Conservation (phyloP, 2,329 filamentous ascomycete genomes). For the Chrysoporthe deuterocubensis region DNA sequence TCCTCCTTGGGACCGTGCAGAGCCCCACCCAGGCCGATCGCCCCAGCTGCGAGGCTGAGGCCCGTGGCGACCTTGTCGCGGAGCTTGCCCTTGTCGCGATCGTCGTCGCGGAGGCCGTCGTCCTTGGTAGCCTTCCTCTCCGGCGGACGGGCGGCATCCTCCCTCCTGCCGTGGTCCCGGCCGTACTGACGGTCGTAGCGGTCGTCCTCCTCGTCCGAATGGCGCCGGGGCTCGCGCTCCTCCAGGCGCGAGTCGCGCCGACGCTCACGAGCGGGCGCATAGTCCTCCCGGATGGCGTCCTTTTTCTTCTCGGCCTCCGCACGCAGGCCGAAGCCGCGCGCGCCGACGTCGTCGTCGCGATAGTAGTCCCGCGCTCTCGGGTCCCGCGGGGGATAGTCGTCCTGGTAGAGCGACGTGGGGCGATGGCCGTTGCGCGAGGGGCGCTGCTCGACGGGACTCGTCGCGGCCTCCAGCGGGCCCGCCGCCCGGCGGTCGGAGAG, state of each 20-base stretch:
- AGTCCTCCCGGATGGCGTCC: conserved; percentile 40
- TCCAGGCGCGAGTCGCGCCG: conserved; percentile 32
- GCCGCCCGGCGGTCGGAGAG: conserved; percentile 40
- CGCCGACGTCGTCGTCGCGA: conserved; percentile 50
- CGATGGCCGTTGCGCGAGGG: conserved; percentile 42
- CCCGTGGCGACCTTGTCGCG: conserved; percentile 55
- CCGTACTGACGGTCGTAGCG: conserved; percentile 25
- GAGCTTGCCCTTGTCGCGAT: conserved; percentile 46
- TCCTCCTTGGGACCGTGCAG: conserved; percentile 45
- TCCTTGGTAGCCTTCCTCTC: conserved; percentile 33
- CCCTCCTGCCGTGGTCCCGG: conserved; percentile 24
- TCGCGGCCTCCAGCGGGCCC: conserved; percentile 39
- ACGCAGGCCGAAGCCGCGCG: conserved; percentile 58
- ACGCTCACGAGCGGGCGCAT: conserved; percentile 30
- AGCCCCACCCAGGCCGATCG: conserved; percentile 48
- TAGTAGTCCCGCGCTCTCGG: conserved; percentile 46
- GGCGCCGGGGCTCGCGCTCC: conserved; percentile 33
- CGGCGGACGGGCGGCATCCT: conserved; percentile 28
- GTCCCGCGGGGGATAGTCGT: conserved; percentile 48
- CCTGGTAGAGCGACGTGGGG: conserved; percentile 59
- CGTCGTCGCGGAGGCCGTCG: conserved; percentile 39
- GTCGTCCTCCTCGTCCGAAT: conserved; percentile 38
- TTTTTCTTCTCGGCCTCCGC: conserved; percentile 42
- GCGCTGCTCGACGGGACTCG: conserved; percentile 40
- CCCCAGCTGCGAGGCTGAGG: conserved; percentile 52